Conservation (phyloP, 352 stramenopile genomes). For the Globisporangium orthogonon region DNA sequence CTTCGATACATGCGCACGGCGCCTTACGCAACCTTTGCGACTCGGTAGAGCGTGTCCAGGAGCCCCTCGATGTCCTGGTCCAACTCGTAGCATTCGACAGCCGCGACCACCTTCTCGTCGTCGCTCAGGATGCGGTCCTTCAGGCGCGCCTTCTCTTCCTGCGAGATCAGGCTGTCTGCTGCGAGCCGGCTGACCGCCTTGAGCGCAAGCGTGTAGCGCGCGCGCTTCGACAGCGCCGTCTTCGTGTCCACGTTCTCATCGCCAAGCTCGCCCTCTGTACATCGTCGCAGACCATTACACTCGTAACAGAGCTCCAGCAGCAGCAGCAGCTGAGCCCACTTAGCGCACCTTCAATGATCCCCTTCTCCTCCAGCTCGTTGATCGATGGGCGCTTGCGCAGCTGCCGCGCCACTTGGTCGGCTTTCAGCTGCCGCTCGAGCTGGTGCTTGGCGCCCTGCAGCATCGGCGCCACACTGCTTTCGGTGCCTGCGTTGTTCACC, state of each 20-base stretch:
- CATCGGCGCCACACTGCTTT: constrained; percentile 41
- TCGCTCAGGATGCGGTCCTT: constrained; percentile 84
- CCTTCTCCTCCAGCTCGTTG: constrained; percentile 66
- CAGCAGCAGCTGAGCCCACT: too few species aligned
- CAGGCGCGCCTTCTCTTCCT: constrained; percentile 65
- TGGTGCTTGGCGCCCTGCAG: constrained; percentile 70
- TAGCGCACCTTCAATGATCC: constrained; percentile 57
- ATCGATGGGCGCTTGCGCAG: constrained; percentile 65
- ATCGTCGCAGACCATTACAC: too few species aligned
- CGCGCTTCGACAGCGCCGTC: constrained; percentile 43
- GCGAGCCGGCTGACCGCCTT: constrained; percentile 73
- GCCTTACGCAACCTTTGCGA: constrained; percentile 45
- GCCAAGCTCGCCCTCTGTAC: constrained; percentile 54
- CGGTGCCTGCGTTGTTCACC: constrained; percentile 21
- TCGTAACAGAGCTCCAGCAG: too few species aligned
- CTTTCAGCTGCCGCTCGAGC: constrained; percentile 66
- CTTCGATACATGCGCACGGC: not conserved
- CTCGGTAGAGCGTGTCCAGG: constrained; percentile 76
- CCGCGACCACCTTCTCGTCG: constrained; percentile 66
- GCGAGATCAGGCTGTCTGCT: constrained; percentile 75
- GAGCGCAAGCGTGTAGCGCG: constrained; percentile 73
- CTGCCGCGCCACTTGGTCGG: constrained; percentile 57
- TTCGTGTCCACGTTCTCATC: constrained; percentile 29
- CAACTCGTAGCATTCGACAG: constrained; percentile 76
- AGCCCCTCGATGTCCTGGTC: constrained; percentile 84